Conservation (phyloP, 768 basidiomycete species). For the Galerina marginata region DNA sequence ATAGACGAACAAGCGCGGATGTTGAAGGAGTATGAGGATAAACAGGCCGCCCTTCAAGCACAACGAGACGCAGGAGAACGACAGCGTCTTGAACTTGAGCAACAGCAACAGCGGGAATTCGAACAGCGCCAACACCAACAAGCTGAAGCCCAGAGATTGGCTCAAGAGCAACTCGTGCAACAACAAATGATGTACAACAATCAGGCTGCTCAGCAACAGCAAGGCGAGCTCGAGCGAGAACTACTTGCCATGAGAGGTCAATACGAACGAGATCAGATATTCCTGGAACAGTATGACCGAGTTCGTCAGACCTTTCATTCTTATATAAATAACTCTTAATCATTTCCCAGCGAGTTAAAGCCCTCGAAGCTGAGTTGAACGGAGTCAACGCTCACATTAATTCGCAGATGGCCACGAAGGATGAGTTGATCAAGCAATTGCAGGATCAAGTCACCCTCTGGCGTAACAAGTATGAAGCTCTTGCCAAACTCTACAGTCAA, state of each 20-base stretch:
- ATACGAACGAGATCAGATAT: slow-evolving; percentile 96
- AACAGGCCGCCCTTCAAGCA: slow-evolving; percentile 86
- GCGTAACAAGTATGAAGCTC: slow-evolving; percentile 98
- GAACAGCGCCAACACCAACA: slow-evolving; percentile 88
- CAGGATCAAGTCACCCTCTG: slow-evolving; percentile 97
- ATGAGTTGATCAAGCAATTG: slow-evolving; percentile 92
- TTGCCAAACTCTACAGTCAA: slow-evolving; percentile 98
- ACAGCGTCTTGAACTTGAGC: slow-evolving; percentile 75
- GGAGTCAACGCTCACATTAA: slow-evolving; percentile 90
- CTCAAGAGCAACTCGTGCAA: slow-evolving; percentile 88
- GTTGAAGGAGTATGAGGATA: slow-evolving; percentile 95
- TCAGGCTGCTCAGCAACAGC: slow-evolving; percentile 71
- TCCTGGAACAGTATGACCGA: slow-evolving; percentile 96
- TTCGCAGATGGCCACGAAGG: slow-evolving; percentile 89
- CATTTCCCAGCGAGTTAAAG: slow-evolving; percentile 15
- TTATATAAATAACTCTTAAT: not conserved
- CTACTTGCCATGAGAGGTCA: slow-evolving; percentile 93
- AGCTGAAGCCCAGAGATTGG: slow-evolving; percentile 83
- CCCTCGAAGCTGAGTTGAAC: slow-evolving; percentile 17
- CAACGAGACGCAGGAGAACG: slow-evolving; percentile 86
- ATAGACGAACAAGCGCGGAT: slow-evolving; percentile 92
- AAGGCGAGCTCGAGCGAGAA: slow-evolving; percentile 86
- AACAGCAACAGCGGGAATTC: slow-evolving; percentile 84
- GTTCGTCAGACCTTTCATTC: slow-evolving; percentile 50
- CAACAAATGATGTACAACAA: slow-evolving; percentile 84